These are phyloP conservation scores for Chlorella variabilis DNA, from an alignment of 163 green algal species.

Conservation along the genomic window DNA sequence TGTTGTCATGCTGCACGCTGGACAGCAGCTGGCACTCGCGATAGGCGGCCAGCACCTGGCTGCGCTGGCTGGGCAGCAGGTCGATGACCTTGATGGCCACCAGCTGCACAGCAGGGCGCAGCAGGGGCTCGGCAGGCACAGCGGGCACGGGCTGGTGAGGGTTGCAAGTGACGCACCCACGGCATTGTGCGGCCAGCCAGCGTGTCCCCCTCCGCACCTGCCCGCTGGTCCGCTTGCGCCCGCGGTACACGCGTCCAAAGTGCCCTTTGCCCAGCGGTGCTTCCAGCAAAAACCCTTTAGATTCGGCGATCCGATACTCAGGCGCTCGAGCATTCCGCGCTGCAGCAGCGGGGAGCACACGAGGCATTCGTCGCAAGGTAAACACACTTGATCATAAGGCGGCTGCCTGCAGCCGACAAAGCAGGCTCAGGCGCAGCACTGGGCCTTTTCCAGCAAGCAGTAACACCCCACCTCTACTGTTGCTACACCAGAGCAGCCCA, in stretches of 20 bases:
- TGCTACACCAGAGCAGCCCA: not conserved
- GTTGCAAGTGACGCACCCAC: no score
- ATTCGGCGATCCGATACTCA: constrained; percentile 35
- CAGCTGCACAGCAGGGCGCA: not conserved
- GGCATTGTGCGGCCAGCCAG: not conserved
- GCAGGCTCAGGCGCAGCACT: not conserved
- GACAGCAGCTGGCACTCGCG: constrained; percentile 35
- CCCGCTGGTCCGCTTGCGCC: not conserved
- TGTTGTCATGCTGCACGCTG: constrained; percentile 25
- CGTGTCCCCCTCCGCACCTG: not conserved
- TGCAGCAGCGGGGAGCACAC: not conserved
- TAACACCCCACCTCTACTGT: not conserved
- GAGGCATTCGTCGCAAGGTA: no score
- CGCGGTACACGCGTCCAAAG: constrained; percentile 32
- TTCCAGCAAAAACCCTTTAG: constrained; percentile 64
- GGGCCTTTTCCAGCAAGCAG: no score
- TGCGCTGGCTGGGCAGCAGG: constrained; percentile 26
- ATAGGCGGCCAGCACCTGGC: constrained; percentile 17
- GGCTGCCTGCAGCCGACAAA: no score
- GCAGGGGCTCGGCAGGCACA: not conserved
- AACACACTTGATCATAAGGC: no score
- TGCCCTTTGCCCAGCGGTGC: constrained; percentile 53
- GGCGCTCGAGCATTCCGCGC: not conserved
- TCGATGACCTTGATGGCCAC: constrained; percentile 42
- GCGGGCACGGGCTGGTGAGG: no score